Evolutionary conservation across 768 basidiomycete species (phyloP).

Genomic region (Termitomyces sp.): DNA sequence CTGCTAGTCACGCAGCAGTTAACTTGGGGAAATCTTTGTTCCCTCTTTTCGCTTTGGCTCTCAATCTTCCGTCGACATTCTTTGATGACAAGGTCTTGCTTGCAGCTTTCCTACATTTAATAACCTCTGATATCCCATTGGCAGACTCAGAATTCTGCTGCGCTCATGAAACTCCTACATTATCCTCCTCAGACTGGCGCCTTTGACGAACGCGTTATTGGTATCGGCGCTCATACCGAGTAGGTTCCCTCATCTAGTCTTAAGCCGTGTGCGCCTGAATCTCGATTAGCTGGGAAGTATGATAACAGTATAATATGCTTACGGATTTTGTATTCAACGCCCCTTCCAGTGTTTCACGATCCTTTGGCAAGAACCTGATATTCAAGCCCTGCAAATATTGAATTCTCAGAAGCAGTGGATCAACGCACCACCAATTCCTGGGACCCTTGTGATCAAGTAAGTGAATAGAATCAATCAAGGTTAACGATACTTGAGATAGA

Average conservation of each 20-base stretch:
- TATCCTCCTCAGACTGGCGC: constrained; percentile 59
- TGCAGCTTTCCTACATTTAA: not conserved
- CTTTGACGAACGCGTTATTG: constrained; percentile 50
- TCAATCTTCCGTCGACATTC: constrained; percentile 67
- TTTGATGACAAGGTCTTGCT: constrained; percentile 71
- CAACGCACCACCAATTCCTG: constrained; percentile 68
- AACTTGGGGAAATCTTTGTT: constrained; percentile 61
- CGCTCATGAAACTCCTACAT: constrained; percentile 73
- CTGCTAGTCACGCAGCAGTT: constrained; percentile 28
- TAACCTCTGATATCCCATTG: not conserved
- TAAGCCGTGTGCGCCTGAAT: not conserved
- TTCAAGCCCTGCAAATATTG: constrained; percentile 76
- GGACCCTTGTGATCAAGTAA: constrained; percentile 86
- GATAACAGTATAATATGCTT: not conserved
- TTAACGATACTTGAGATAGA: not conserved
- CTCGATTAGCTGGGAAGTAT: constrained; percentile 43
- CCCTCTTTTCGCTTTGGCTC: constrained; percentile 79
- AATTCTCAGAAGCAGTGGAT: constrained; percentile 80
- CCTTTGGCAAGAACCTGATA: constrained; percentile 70
- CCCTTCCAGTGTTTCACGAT: constrained; percentile 70
- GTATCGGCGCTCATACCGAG: constrained; percentile 78
- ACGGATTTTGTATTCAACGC: not conserved
- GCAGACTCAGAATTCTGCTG: constrained; percentile 73
- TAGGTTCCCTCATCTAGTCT: constrained; percentile 22
- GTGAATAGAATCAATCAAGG: constrained; percentile 9